phyloP scores from a whole-genome alignment of 176 grass and related monocot genomes.

The Cymbopogon citratus region DNA sequence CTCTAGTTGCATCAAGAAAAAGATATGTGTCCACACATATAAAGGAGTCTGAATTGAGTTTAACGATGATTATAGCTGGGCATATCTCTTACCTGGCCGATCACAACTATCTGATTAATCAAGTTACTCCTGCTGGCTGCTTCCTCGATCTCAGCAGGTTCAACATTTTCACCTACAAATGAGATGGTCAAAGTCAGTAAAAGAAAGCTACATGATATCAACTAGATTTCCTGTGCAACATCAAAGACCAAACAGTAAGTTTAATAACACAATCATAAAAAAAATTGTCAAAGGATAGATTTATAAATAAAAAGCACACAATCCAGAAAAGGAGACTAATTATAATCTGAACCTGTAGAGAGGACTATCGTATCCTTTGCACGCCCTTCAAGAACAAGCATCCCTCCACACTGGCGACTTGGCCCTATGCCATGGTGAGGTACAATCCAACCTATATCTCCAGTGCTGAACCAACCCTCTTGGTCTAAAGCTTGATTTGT shows the following conservation, averaged over 20 bases:
- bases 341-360: slow-evolving; percentile 60
- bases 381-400: slow-evolving; percentile 95
- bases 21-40: background rate
- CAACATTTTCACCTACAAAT: slow-evolving; percentile 90
- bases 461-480: slow-evolving; percentile 75
- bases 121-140: slow-evolving; percentile 70
- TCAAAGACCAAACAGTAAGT: background rate
- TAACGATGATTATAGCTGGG: background rate
- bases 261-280: background rate
- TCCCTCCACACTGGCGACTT: slow-evolving; percentile 75
- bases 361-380: slow-evolving; percentile 98
- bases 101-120: slow-evolving; percentile 81
- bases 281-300: background rate
- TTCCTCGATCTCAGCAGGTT: slow-evolving; percentile 81
- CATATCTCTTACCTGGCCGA: slow-evolving; percentile 65
- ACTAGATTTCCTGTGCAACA: background rate
- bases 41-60: background rate
- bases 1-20: background rate
- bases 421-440: slow-evolving; percentile 48
- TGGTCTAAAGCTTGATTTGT: slow-evolving; percentile 64
- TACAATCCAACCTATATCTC: slow-evolving; percentile 95
- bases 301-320: background rate
- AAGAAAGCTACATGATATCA: background rate
- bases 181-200: background rate
- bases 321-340: background rate